Base-by-base conservation (phyloP, 2,329 filamentous ascomycete species). In the Trichoderma sp. region DNA sequence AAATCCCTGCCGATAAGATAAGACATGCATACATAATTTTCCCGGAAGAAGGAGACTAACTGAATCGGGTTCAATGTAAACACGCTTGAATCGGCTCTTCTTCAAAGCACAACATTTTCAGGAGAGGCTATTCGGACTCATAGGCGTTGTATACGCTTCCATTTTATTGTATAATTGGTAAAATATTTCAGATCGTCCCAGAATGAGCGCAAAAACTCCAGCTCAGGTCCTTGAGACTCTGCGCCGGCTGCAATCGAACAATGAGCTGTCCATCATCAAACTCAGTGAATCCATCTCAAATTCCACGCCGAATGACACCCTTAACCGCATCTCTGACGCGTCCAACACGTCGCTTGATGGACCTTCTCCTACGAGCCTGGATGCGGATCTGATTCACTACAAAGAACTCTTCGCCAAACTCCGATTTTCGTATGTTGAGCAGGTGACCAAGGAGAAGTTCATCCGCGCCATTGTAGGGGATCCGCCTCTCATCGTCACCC, bases 401-500 rank as follows among this genome's bases (percentile, higher is more conserved):
- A 94, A 93, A 83, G 95, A 98, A 82, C 89, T 98, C 24, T 99
- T 98, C 82, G 92, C 94, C 56, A 98, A 99, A 83, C 87, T 98
- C 51, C 93, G 95, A 76, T 98, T 98, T 85, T 97, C 93, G 75
- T 98, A 98, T 82, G 92, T 98, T 76, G 96, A 99, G 83, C 96
- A 98, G 85, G 94, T 98, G 74, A 98, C 95, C 58, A 99, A 98
- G 83, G 96, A 99, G 81, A 97, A 97, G 79, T 98, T 98, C 81
- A 91, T 99, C 70, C 93, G 94, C 76, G 91, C 93, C 74, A 97
- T 98, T 76, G 94, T 97, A 18, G 94, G 93, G 74, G 93, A 97
- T 74, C 94, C 95, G 63, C 96, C 95, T 0, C 86, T 95, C 18
- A 92, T 98, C 60, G 93, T 97, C 72, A 91, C 91, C 53, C 89